Percentiles rank a stretch among this genome's conserved stretches.
Conservation (phyloP, 140 eudicot genomes). For the Senecio squalidus region DNA sequence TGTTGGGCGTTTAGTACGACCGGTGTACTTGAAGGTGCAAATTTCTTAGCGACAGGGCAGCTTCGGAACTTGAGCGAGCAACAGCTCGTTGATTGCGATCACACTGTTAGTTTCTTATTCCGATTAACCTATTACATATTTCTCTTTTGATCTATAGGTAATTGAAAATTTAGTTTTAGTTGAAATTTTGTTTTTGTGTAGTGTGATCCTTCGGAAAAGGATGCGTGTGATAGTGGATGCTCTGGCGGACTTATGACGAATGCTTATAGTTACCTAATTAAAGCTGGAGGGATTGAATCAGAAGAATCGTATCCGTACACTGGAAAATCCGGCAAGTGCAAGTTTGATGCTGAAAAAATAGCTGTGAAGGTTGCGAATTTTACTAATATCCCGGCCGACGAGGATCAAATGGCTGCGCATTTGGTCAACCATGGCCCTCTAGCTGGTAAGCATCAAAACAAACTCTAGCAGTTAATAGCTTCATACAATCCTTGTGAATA, state of each 20-base stretch:
- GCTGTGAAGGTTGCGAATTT: conserved; percentile 61
- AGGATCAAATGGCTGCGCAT: conserved; percentile 73
- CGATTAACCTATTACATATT: neutral
- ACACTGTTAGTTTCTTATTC: conserved; percentile 32
- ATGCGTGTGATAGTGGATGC: conserved; percentile 73
- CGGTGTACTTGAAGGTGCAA: conserved; percentile 84
- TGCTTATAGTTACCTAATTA: conserved; percentile 56
- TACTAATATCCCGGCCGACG: conserved; percentile 56
- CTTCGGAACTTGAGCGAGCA: conserved; percentile 85
- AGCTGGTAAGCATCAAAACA: conserved; percentile 45
- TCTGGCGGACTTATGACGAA: conserved; percentile 92
- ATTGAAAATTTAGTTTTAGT: neutral
- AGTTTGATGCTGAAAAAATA: conserved; percentile 39
- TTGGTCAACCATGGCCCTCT: conserved; percentile 81
- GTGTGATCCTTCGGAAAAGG: conserved; percentile 66
- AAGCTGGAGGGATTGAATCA: conserved; percentile 69
- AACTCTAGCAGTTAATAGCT: neutral
- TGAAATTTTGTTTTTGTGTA: conserved; percentile 3
- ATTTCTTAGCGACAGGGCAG: conserved; percentile 78
- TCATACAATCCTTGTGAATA: too few species aligned
- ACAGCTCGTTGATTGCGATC: conserved; percentile 94
- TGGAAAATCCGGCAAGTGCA: conserved; percentile 69
- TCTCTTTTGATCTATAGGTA: neutral
- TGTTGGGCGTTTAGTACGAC: conserved; percentile 99
- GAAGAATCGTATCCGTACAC: conserved; percentile 73